These are phyloP conservation scores for Paspalum notatum DNA, from an alignment of 176 grass and related monocot genomes.

Conservation along the genomic window DNA sequence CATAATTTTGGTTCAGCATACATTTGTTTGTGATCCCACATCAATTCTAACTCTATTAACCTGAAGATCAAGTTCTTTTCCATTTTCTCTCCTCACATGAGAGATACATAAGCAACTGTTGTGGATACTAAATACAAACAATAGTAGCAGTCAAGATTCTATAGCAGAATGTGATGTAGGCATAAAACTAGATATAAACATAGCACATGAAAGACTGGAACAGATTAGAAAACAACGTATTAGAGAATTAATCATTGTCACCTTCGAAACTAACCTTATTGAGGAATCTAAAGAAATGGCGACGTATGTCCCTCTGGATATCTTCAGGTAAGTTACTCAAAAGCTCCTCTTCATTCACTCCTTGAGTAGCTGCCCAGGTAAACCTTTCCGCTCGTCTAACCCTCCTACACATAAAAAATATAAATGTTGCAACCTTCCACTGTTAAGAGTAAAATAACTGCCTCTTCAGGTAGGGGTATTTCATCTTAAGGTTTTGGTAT, in stretches of 20 bases:
- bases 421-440: slow-evolving; percentile 15
- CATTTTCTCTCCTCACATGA: neutral
- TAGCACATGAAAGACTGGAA: neutral
- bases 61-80: neutral
- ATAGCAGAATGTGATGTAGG: neutral
- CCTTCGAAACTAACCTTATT: slow-evolving; percentile 59
- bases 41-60: neutral
- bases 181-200: neutral
- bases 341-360: slow-evolving; percentile 91
- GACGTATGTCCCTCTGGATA: slow-evolving; percentile 93
- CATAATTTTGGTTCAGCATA: neutral
- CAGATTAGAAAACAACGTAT: neutral
- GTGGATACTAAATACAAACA: neutral
- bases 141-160: neutral
- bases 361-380: slow-evolving; percentile 94
- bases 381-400: slow-evolving; percentile 91
- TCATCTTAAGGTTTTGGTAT: neutral
- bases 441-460: neutral
- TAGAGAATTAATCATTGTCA: neutral
- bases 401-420: slow-evolving; percentile 59
- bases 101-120: neutral
- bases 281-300: slow-evolving; percentile 89
- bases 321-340: slow-evolving; percentile 94
- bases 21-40: neutral
- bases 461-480: neutral